Conservation (phyloP, 2,329 filamentous ascomycete genomes). For the Fusarium armeniacum region DNA sequence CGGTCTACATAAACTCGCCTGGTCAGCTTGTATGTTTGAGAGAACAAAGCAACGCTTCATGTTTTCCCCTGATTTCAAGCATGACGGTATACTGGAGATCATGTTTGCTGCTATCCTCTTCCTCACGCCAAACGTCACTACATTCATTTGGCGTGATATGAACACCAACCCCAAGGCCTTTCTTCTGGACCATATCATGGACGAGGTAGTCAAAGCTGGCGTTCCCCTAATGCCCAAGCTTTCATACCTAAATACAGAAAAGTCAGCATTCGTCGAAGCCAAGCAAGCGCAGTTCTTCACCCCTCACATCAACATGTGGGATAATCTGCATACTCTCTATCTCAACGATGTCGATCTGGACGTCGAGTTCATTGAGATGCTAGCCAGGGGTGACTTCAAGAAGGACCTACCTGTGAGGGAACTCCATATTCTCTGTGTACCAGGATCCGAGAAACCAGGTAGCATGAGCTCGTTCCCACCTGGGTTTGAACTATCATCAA, state of each 20-base stretch:
- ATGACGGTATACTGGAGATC: conserved; percentile 35
- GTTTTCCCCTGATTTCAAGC: conserved; percentile 35
- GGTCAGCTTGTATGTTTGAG: conserved; percentile 30
- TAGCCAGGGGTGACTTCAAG: conserved; percentile 21
- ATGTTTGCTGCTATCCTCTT: conserved; percentile 33
- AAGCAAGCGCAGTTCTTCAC: conserved; percentile 35
- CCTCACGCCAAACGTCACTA: conserved; percentile 29
- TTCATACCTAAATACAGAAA: conserved; percentile 21
- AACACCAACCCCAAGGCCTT: conserved; percentile 30
- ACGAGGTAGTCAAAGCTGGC: neutral
- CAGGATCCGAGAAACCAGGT: conserved; percentile 13
- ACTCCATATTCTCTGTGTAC: conserved; percentile 16
- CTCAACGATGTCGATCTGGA: conserved; percentile 33
- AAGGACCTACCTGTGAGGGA: conserved; percentile 24
- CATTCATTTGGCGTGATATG: conserved; percentile 27
- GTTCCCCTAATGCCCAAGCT: conserved; percentile 29
- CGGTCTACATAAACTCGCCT: conserved; percentile 25
- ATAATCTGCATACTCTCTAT: conserved; percentile 19
- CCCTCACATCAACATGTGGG: conserved; percentile 28
- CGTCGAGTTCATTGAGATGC: conserved; percentile 26
- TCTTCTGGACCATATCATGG: conserved; percentile 14
- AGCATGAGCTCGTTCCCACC: conserved; percentile 5
- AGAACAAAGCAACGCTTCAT: conserved; percentile 25
- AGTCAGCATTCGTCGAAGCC: neutral
- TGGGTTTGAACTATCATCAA: conserved; percentile 5